Conservation (phyloP, 208 protist species). For the Trypanosoma grayi region DNA sequence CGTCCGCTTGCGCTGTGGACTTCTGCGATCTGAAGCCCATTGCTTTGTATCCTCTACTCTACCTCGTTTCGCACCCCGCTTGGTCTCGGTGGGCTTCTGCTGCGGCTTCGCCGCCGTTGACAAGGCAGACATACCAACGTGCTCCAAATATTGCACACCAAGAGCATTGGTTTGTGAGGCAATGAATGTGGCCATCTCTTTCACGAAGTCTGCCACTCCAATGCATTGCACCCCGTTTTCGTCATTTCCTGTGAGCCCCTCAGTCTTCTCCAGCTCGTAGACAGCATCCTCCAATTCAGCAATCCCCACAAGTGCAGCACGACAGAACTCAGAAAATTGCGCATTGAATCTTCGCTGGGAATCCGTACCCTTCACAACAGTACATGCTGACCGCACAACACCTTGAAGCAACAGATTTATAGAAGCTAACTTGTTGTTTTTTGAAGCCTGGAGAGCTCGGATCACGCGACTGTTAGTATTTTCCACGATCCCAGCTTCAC, state of each 20-base stretch:
- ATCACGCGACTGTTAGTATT: slow-evolving; percentile 9
- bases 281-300: slow-evolving; percentile 65
- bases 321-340: slow-evolving; percentile 72
- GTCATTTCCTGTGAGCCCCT: slow-evolving; percentile 33
- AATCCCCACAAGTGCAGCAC: slow-evolving; percentile 40
- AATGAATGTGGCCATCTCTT: slow-evolving; percentile 51
- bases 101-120: slow-evolving; percentile 25
- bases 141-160: slow-evolving; percentile 61
- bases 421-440: slow-evolving; percentile 19
- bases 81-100: slow-evolving; percentile 33
- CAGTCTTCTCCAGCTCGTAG: slow-evolving; percentile 51
- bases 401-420: slow-evolving; percentile 26
- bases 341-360: slow-evolving; percentile 70
- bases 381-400: slow-evolving; percentile 29
- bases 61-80: slow-evolving; percentile 1
- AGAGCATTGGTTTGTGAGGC: slow-evolving; percentile 49
- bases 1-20: not conserved
- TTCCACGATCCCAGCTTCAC: not conserved
- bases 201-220: slow-evolving; percentile 41
- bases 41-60: slow-evolving; percentile 11
- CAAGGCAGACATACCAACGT: slow-evolving; percentile 47
- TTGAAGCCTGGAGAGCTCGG: slow-evolving; percentile 18
- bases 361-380: slow-evolving; percentile 72
- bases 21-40: slow-evolving; percentile 10
- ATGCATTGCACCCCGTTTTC: slow-evolving; percentile 46